Base-by-base conservation (phyloP, 2,329 filamentous ascomycete genomes). In the Colletotrichum musicola region DNA sequence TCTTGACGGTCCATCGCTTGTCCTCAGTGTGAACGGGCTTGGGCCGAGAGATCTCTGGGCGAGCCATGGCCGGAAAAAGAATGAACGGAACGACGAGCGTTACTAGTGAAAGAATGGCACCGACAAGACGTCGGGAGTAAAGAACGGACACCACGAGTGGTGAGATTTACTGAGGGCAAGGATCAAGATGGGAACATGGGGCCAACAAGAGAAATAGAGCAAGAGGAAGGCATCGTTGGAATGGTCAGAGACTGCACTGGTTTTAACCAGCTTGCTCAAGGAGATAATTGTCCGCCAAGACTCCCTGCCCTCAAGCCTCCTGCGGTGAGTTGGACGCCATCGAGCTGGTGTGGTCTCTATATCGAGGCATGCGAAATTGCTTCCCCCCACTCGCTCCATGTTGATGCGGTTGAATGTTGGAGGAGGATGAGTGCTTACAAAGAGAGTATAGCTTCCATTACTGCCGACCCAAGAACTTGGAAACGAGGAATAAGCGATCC, bases 281-380 rank as follows among this genome's bases (percentile, higher is more conserved):
- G 30, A 35, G 30, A 9, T 35, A 35, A 35, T 35, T 3, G 3
- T 10, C 30, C 30, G 30, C 30, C 30, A 35, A 35, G 30, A 35
- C 7, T 6, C 38, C n/a, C 13, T 46, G n/a, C 5, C 6, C 16
- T 13, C 1, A 27, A 40, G 6, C 10, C 35, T n/a, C 22, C 14
- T 14, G 16, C 7, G 30, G 30, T 35, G 44, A 18, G 46, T 35
- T 18, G 18, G 14, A 18, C 35, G 38, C 49, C 59, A 62, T 49
- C 44, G n/a, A 20, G 13, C 35, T 14, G 25, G 16, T 9, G 35
- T 18, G 7, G 22, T 35, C 49, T 62, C 20, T 47, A 13, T 54
- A 54, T 62, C 54, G 59, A 40, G n/a, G 6, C 38, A 30, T 46
- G 59, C 44, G 44, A 62, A 16, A 62, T 62, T 62, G 20, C 20